A percentile compares a stretch with the other conserved stretches of the same genome.
Conservation (phyloP, 2,329 filamentous ascomycete species). For the Botrytis medusae region DNA sequence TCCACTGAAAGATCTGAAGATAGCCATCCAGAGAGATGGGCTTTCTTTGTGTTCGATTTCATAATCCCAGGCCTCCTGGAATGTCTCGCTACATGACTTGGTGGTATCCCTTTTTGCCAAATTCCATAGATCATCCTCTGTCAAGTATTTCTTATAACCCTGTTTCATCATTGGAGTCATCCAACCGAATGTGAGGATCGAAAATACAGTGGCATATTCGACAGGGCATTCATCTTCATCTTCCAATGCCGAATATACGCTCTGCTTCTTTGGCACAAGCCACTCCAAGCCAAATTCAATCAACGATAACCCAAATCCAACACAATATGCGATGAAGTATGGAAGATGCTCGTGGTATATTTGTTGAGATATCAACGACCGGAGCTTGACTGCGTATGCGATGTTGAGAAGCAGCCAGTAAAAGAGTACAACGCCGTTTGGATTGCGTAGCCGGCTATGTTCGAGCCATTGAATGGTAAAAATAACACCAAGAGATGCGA, state of each 20-base stretch:
- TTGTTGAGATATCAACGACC: conserved; percentile 64
- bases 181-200: conserved; percentile 91
- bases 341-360: conserved; percentile 54
- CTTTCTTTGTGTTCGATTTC: conserved; percentile 69
- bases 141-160: conserved; percentile 88
- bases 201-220: conserved; percentile 93
- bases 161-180: conserved; percentile 98
- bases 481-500: conserved; percentile 62
- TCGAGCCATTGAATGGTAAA: conserved; percentile 68
- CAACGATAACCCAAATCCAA: conserved; percentile 58
- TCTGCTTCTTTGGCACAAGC: conserved; percentile 67
- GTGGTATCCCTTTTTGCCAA: conserved; percentile 79
- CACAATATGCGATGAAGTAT: conserved; percentile 63
- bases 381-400: conserved; percentile 64
- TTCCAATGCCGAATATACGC: conserved; percentile 65
- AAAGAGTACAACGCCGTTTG: conserved; percentile 70
- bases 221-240: conserved; percentile 68
- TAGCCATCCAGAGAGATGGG: conserved; percentile 82
- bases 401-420: conserved; percentile 72
- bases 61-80: conserved; percentile 73
- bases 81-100: conserved; percentile 64
- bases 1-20: conserved; percentile 80
- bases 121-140: conserved; percentile 95
- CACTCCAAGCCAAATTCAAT: conserved; percentile 67
- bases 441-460: conserved; percentile 66